Evolutionary conservation across 2,329 filamentous ascomycete genomes (phyloP), one percentile per base, ranked within the genome.

Genomic region (Arthroderma sp.): DNA sequence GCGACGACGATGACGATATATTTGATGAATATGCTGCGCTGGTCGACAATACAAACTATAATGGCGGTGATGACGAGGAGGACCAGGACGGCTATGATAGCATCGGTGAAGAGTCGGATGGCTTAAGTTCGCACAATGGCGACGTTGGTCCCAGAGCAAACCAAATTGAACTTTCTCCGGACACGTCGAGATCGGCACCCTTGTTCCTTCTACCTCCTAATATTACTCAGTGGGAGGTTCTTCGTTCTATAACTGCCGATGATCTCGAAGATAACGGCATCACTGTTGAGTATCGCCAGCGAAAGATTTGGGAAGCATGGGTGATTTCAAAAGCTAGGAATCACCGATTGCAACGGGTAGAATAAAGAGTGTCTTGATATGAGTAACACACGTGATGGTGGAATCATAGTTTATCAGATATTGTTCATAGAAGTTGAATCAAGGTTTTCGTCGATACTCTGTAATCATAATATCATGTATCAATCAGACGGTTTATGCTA

Each of bases 301-400:
- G 55, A 11, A 48, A 53, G 32, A 46, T 64, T 34, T 66, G 64
- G 64, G 60, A 64, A 50, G 56, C 57, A 32, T 65, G 62, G 63
- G 59, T 65, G 22, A 51, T 63, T 38, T 55, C 61, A 22, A 46
- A 47, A 38, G 31, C 51, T 43, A 36, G 11, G 34, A 30, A 36
- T 36, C 43, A 40, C 15, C 15, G 15, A 22, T 22, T 22, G 15
- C 15, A 22, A 22, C 43, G 37, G 28, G 15, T 22, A 22, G 15
- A 22, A 22, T 22, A 22, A 22, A 22, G 15, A 22, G 15, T 22
- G 15, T 22, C 15, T 22, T 22, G 15, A 22, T 22, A 22, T 22
- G 15, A 22, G 15, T 22, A 22, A 22, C 15, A 22, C 15, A 22
- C 3, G 15, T 22, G 15, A 3, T 22, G 15, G 15, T 22, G 15